A percentile compares a stretch with the other conserved stretches of the same genome.
phyloP scores from a whole-genome alignment of 164 flowering plant genomes.

The Amborella trichopoda region DNA sequence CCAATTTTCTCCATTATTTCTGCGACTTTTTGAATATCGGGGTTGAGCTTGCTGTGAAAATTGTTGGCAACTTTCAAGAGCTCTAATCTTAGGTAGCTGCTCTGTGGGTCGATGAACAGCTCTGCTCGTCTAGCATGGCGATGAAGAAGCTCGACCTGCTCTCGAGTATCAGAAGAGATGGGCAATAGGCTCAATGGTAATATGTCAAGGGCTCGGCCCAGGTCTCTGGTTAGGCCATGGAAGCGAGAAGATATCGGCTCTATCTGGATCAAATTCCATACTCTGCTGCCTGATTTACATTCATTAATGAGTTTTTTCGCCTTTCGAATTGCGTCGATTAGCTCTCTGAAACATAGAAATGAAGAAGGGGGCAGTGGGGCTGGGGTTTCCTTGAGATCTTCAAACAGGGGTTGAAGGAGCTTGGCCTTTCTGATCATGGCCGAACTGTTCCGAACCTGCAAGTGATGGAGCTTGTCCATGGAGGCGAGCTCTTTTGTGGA shows the following conservation, averaged over 20 bases:
- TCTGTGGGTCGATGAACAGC: conserved; percentile 27
- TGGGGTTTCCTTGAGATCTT: too few species aligned
- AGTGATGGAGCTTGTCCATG: conserved; percentile 27
- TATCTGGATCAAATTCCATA: conserved; percentile 49
- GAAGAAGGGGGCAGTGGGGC: conserved; percentile 50
- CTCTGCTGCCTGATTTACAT: conserved; percentile 31
- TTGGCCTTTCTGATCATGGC: conserved; percentile 44
- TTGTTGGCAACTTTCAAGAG: conserved; percentile 28
- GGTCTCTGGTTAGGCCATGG: conserved; percentile 34
- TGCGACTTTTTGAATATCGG: conserved; percentile 23
- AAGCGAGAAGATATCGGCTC: conserved; percentile 40
- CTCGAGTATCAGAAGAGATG: conserved; percentile 36
- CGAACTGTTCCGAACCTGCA: conserved; percentile 31
- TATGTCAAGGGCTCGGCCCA: conserved; percentile 56
- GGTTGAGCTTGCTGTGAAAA: conserved; percentile 17
- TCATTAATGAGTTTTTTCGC: conserved; percentile 32
- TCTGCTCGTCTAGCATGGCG: conserved; percentile 40
- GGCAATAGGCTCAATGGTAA: conserved; percentile 50
- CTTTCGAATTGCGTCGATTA: conserved; percentile 32
- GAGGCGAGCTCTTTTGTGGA: conserved; percentile 36
- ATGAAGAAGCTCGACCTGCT: conserved; percentile 70
- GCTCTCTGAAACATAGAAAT: conserved; percentile 54
- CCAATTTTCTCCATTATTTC: conserved; percentile 34
- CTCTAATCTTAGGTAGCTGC: conserved; percentile 39
- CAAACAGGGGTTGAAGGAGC: conserved; percentile 54